Evolutionary conservation across 1,284 basidiomycete genomes (phyloP), one percentile per base, ranked within the genome.

Genomic region (Apiotrichum gamsii): DNA sequence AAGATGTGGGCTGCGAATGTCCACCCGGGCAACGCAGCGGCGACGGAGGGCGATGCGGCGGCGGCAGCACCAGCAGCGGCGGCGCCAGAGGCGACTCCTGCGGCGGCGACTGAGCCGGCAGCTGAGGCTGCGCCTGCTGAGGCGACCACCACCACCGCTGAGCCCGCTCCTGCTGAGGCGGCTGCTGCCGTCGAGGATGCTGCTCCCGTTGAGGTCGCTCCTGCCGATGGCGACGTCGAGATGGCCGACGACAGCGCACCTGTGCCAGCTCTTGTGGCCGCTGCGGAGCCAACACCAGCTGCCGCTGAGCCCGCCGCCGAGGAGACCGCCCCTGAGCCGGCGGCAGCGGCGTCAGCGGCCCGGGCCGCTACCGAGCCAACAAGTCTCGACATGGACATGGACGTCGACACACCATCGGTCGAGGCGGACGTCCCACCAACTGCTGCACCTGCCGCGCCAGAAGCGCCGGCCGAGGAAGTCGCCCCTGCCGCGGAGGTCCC

Each of bases 1-100:
- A 50, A 54, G 52, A 35, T 30, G 19, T 54, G 52, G 52, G 52
- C 52, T 2, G 52, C 48, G 2, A 42, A 46, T 9, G 48, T 54
- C 15, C 43, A 39, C 23, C 25, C 39, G 28, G 44, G 41, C 28
- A 35, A 30, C 15, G 43, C 24, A n/a, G 40, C 31, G 8, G 45
- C 34, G n/a, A 24, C 30, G 5, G 39, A 39, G 38, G 3, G 15
- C n/a, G 18, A 6, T 14, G 39, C 19, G 3, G 14, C 35, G 6
- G 15, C 35, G 6, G 8, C 16, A 14, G 16, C 25, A 14, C 29
- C 39, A 9, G 21, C 40, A 11, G 29, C 30, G 5, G 39, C 31
- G 32, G 15, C 31, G 5, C 32, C 33, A 15, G 34, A 25, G 11
- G 34, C 25, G 14, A 31, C 35, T 19, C 35, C 35, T 11, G 43